Percentiles rank a stretch among this genome's conserved stretches.
Conservation (phyloP, 495 filamentous ascomycete genomes). For the Xylaria castorea region DNA sequence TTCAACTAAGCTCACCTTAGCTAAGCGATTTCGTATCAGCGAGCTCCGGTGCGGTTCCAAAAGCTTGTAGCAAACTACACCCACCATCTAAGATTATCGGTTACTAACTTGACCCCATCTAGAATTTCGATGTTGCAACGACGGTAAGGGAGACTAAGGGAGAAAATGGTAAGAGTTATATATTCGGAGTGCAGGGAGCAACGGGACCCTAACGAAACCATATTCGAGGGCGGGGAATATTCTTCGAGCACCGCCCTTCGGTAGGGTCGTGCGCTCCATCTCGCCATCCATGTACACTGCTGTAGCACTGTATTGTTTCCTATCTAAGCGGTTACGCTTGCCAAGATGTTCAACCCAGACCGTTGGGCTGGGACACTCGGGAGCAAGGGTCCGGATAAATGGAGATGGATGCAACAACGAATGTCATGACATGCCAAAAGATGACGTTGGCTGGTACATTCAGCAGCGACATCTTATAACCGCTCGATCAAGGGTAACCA, state of each 20-base stretch:
- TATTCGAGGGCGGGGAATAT: not conserved
- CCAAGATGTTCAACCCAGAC: constrained; percentile 29
- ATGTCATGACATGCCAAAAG: constrained; percentile 22
- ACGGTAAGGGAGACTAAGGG: not conserved
- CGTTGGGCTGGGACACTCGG: constrained; percentile 30
- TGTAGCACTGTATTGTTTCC: constrained; percentile 13
- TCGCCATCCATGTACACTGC: not conserved
- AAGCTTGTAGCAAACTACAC: not conserved
- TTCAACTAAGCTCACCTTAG: not conserved
- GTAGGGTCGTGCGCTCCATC: constrained; percentile 1
- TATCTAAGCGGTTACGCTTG: constrained; percentile 18
- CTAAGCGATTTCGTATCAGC: not conserved
- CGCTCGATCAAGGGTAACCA: constrained; percentile 22
- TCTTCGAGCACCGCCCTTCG: not conserved
- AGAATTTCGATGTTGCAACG: not conserved
- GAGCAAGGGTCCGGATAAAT: constrained; percentile 32
- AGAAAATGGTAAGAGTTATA: not conserved
- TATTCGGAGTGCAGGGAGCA: not conserved
- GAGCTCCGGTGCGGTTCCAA: not conserved
- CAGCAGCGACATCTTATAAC: constrained; percentile 21
- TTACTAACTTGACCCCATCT: not conserved
- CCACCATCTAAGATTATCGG: not conserved
- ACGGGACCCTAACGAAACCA: not conserved
- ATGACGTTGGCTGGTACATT: constrained; percentile 20
- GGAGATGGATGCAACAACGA: constrained; percentile 23